Conservation (phyloP, 805 yeast species). For the Priceomyces medius region DNA sequence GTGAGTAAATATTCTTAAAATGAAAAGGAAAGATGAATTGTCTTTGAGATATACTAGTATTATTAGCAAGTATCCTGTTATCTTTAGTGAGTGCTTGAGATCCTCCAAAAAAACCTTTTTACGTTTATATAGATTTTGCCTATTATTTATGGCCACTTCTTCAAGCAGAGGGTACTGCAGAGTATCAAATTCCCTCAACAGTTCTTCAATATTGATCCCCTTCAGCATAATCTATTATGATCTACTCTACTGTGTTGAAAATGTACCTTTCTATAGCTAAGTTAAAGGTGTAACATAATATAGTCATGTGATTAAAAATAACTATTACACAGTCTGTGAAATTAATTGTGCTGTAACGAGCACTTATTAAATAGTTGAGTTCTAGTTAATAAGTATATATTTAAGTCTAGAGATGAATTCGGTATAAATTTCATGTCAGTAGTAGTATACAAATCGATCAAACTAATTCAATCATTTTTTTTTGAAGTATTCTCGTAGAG, state of each 20-base stretch:
- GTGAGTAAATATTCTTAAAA: conserved; percentile 26
- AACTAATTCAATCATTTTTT: too few relatives aligned
- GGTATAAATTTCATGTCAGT: too few relatives aligned
- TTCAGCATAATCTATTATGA: conserved; percentile 3
- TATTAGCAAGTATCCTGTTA: conserved; percentile 36
- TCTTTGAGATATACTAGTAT: conserved; percentile 42
- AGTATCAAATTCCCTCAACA: conserved; percentile 25
- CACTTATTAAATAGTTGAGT: neutral
- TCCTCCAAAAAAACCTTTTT: conserved; percentile 39
- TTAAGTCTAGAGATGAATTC: too few relatives aligned
- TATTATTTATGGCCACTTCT: conserved; percentile 42
- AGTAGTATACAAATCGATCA: too few relatives aligned
- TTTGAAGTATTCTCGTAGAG: too few relatives aligned
- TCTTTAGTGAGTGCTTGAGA: conserved; percentile 31
- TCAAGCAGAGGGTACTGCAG: conserved; percentile 35
- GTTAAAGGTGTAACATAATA: neutral
- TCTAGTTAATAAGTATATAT: too few relatives aligned
- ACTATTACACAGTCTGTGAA: neutral
- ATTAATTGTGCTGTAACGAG: neutral
- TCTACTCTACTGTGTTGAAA: neutral
- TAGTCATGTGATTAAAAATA: too few relatives aligned
- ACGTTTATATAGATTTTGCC: conserved; percentile 40
- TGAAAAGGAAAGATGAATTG: conserved; percentile 32
- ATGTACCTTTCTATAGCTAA: neutral
- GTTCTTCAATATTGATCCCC: conserved; percentile 14